A percentile compares a stretch with the other conserved stretches of the same genome.
Evolutionary conservation across 805 yeast species (phyloP).

Genomic region (Candida pseudoglaebosa): DNA sequence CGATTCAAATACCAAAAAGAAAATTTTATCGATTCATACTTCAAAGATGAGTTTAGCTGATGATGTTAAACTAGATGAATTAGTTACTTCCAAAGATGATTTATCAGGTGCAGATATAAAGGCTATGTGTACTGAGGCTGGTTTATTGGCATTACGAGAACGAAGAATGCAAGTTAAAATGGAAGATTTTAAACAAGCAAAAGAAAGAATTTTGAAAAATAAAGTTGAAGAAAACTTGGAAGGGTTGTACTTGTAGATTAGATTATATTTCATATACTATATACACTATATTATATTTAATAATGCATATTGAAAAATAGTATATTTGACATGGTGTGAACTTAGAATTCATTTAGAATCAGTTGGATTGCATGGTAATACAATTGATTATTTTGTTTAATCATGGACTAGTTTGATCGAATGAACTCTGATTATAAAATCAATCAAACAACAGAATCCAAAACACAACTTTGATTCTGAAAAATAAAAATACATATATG

Average conservation of each 20-base stretch:
- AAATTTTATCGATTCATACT: constrained; percentile 88
- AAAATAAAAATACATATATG: no score
- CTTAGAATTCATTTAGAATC: no score
- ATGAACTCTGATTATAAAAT: no score
- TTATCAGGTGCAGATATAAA: constrained; percentile 96
- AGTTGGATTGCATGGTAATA: no score
- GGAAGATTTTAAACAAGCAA: constrained; percentile 87
- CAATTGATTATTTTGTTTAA: no score
- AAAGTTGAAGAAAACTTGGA: constrained; percentile 95
- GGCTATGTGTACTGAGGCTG: constrained; percentile 97
- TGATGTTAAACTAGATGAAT: constrained; percentile 85
- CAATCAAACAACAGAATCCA: no score
- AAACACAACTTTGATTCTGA: no score
- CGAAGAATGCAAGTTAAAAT: constrained; percentile 97
- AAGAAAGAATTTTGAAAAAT: constrained; percentile 92
- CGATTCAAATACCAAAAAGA: constrained; percentile 86
- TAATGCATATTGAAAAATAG: no score
- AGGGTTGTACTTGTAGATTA: constrained; percentile 69
- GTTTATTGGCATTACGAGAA: constrained; percentile 90
- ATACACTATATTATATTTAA: background rate
- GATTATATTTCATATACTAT: background rate
- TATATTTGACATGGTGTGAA: no score
- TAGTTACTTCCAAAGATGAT: constrained; percentile 88
- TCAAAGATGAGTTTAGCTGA: constrained; percentile 86
- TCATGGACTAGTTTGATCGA: no score